These are phyloP conservation scores for Aureobasidium sp. DNA, from an alignment of 2,329 filamentous ascomycete genomes.

Conservation along the genomic window DNA sequence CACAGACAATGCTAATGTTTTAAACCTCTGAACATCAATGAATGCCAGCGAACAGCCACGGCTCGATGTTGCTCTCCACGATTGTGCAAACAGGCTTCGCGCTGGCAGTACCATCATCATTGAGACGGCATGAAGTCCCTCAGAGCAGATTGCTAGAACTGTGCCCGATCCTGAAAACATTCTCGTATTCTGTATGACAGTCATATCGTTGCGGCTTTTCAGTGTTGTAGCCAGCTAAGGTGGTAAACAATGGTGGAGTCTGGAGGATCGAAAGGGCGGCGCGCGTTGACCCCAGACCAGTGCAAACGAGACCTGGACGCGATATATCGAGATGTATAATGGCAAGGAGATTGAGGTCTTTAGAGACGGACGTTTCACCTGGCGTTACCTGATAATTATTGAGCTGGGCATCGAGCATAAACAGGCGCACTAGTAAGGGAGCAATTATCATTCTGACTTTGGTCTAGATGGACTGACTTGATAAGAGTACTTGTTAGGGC, in stretches of 20 bases:
- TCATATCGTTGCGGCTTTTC: slow-evolving; percentile 12
- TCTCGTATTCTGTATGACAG: slow-evolving; percentile 16
- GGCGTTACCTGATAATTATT: slow-evolving; percentile 6
- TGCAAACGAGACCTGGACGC: slow-evolving; percentile 22
- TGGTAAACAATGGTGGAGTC: slow-evolving; percentile 22
- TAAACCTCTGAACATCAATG: slow-evolving; percentile 14
- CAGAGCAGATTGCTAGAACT: slow-evolving; percentile 11
- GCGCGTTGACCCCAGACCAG: slow-evolving; percentile 18
- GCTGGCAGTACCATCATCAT: slow-evolving; percentile 15
- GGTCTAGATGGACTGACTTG: too few relatives aligned
- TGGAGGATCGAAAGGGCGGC: not conserved
- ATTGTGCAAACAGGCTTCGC: slow-evolving; percentile 16
- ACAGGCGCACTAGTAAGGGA: too few relatives aligned
- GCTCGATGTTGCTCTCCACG: slow-evolving; percentile 15
- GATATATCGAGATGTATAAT: slow-evolving; percentile 4
- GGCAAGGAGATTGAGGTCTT: not conserved
- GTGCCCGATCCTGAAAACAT: slow-evolving; percentile 15
- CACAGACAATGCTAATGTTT: slow-evolving; percentile 11
- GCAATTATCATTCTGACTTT: too few relatives aligned
- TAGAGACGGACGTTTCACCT: not conserved
- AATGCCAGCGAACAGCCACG: slow-evolving; percentile 12
- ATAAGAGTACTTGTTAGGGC: too few relatives aligned
- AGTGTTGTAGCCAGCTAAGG: slow-evolving; percentile 30
- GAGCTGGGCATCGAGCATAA: not conserved
- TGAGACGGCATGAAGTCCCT: slow-evolving; percentile 8